A percentile compares a stretch with the other conserved stretches of the same genome.
Evolutionary conservation across 2,329 filamentous ascomycete genomes (phyloP).

Genomic region (Gaeumannomyces sp.): DNA sequence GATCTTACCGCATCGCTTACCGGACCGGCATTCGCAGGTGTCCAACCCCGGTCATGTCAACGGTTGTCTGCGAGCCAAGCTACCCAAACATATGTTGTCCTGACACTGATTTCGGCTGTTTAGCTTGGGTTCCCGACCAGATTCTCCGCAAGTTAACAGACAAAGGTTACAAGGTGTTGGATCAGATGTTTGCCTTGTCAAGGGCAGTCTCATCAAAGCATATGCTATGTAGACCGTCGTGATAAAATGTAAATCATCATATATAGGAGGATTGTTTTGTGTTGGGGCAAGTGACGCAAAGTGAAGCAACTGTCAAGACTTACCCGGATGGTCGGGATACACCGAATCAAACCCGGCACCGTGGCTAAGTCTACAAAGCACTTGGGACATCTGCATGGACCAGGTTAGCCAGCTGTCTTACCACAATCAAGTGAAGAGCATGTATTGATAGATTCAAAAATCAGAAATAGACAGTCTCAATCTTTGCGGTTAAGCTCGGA

Average conservation of each 20-base stretch:
- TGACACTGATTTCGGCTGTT: too few relatives aligned
- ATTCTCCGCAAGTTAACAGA: neutral
- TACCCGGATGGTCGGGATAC: too few relatives aligned
- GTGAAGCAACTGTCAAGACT: too few relatives aligned
- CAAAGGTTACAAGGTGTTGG: slow-evolving; percentile 5
- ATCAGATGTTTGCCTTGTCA: slow-evolving; percentile 55
- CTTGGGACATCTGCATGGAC: neutral
- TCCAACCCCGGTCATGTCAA: too few relatives aligned
- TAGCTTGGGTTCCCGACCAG: too few relatives aligned
- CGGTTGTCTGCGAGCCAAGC: too few relatives aligned
- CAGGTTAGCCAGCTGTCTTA: slow-evolving; percentile 19
- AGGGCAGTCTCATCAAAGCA: slow-evolving; percentile 74
- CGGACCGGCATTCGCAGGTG: too few relatives aligned
- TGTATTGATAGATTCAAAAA: slow-evolving; percentile 4
- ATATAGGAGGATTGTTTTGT: slow-evolving; percentile 24
- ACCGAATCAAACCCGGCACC: too few relatives aligned
- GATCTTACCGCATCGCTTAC: too few relatives aligned
- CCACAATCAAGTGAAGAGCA: slow-evolving; percentile 24
- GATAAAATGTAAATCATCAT: slow-evolving; percentile 70
- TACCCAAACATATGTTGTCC: too few relatives aligned
- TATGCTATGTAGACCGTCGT: slow-evolving; percentile 83
- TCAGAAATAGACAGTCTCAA: slow-evolving; percentile 44
- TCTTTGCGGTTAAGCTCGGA: slow-evolving; percentile 63
- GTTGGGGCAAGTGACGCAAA: neutral
- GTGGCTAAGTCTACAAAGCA: too few relatives aligned